Evolutionary conservation across 2,329 filamentous ascomycete genomes (phyloP).

Genomic region (Magnaporthiopsis poae): DNA sequence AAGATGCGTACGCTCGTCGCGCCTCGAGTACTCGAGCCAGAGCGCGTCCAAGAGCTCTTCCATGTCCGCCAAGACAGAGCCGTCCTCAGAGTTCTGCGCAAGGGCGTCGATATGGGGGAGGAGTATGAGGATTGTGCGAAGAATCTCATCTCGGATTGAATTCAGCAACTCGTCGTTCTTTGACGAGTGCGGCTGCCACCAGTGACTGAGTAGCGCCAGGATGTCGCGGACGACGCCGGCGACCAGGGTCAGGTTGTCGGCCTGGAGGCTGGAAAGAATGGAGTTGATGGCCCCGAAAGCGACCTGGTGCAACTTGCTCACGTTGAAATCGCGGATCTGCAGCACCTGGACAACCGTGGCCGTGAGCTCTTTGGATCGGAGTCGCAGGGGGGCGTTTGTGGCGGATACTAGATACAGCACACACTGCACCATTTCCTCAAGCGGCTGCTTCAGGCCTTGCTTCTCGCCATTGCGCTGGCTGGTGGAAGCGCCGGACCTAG

Average conservation of each 20-base stretch:
- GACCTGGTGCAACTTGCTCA: conserved; percentile 57
- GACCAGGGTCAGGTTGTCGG: conserved; percentile 58
- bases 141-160: conserved; percentile 64
- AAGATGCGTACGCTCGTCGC: conserved; percentile 60
- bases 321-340: conserved; percentile 44
- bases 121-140: conserved; percentile 60
- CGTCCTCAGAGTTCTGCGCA: conserved; percentile 31
- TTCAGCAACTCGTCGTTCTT: conserved; percentile 47
- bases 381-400: conserved; percentile 56
- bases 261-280: conserved; percentile 54
- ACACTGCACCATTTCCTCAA: conserved; percentile 53
- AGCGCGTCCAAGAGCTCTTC: conserved; percentile 61
- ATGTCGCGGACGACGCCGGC: conserved; percentile 49
- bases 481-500: conserved; percentile 19
- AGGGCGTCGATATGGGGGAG: conserved; percentile 54
- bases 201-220: conserved; percentile 60
- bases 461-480: conserved; percentile 12
- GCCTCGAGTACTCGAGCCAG: conserved; percentile 67
- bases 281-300: conserved; percentile 69
- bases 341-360: conserved; percentile 51
- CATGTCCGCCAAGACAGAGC: conserved; percentile 36
- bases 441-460: conserved; percentile 7
- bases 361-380: conserved; percentile 47
- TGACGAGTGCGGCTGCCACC: conserved; percentile 64
- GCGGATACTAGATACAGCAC: conserved; percentile 54